phyloP scores from a whole-genome alignment of 75 land plant genomes.

The Pinus tabuliformis region DNA sequence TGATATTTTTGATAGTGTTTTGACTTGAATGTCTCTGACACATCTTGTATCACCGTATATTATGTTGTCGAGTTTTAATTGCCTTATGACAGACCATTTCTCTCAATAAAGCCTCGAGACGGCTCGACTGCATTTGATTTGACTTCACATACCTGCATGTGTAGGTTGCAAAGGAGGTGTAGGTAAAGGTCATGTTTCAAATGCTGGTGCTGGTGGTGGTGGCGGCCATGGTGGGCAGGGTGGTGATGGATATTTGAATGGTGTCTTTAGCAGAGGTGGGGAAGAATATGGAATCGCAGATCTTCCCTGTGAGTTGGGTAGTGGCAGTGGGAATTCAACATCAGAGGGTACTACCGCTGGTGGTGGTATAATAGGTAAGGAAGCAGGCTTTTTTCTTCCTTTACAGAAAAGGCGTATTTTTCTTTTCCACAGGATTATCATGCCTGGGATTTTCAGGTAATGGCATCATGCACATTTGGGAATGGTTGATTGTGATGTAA shows the following conservation, averaged over 20 bases:
- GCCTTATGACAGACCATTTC: neutral
- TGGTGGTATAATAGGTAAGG: slow-evolving; percentile 92
- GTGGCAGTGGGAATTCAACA: slow-evolving; percentile 92
- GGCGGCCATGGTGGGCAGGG: slow-evolving; percentile 98
- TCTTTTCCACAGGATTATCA: neutral
- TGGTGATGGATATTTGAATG: slow-evolving; percentile 69
- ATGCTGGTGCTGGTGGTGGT: slow-evolving; percentile 79
- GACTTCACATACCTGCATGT: slow-evolving; percentile 2
- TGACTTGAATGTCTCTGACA: neutral
- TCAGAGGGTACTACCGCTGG: slow-evolving; percentile 56
- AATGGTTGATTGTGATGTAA: neutral
- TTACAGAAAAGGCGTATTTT: neutral
- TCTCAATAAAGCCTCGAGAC: neutral
- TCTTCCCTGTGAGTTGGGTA: slow-evolving; percentile 96
- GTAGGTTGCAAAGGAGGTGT: slow-evolving; percentile 92
- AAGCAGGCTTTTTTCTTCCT: neutral
- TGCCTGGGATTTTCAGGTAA: neutral
- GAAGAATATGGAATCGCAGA: slow-evolving; percentile 65
- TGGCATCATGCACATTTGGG: neutral
- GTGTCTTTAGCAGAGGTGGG: slow-evolving; percentile 61
- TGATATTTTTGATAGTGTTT: neutral
- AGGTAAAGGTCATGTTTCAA: slow-evolving; percentile 58
- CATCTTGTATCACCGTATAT: neutral
- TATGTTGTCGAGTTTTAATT: neutral
- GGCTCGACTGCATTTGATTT: neutral